Percentiles rank a stretch among this genome's conserved stretches.
Conservation (phyloP, 352 stramenopile genomes). For the Pelagophyceae sp. region DNA sequence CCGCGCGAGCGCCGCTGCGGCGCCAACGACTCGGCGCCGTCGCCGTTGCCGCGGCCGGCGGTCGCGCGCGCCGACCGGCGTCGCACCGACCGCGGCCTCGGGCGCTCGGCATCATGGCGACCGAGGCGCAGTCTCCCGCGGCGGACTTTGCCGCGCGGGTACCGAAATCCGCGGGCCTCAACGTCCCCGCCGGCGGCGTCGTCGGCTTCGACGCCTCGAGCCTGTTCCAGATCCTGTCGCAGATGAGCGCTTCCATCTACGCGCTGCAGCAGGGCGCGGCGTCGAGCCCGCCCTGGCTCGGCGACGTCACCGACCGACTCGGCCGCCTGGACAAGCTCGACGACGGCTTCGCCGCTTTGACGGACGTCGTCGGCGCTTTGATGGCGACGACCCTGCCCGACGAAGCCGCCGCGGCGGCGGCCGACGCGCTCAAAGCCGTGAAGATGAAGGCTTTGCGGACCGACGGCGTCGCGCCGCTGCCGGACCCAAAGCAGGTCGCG, state of each 20-base stretch:
- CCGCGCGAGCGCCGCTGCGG: no score
- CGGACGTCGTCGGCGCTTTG: neutral
- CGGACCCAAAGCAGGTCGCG: neutral
- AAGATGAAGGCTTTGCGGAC: neutral
- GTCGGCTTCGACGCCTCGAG: neutral
- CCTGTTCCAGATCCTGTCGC: neutral
- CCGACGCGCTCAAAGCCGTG: neutral
- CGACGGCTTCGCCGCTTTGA: neutral
- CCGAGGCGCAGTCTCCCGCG: neutral
- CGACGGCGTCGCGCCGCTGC: neutral
- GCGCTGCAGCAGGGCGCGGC: neutral
- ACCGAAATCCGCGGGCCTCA: neutral
- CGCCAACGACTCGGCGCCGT: no score
- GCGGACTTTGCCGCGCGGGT: neutral
- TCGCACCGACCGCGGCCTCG: no score
- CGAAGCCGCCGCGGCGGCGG: no score
- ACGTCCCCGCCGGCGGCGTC: neutral
- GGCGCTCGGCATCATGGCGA: no score
- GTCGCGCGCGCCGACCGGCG: no score
- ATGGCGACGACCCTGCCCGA: no score
- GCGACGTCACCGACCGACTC: neutral
- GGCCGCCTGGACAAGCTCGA: neutral
- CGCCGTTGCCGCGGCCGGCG: no score
- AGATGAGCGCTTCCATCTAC: neutral
- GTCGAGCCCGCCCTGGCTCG: constrained; percentile 2